phyloP scores from a whole-genome alignment of 495 filamentous ascomycete genomes.

The Pyrenula aspistea region DNA sequence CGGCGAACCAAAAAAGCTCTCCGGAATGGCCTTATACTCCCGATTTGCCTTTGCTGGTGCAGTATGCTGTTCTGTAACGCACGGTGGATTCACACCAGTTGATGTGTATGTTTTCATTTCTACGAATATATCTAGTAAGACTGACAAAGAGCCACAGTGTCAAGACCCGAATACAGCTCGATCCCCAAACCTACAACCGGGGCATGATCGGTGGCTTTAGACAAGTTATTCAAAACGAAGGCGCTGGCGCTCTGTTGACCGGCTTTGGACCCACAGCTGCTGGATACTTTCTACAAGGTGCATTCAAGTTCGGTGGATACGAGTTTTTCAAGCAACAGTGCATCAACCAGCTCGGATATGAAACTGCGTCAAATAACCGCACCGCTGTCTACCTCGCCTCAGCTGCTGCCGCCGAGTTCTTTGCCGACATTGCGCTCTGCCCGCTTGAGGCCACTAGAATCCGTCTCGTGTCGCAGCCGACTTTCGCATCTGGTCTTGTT shows the following conservation, averaged over 20 bases:
- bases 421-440: constrained; percentile 89
- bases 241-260: constrained; percentile 78
- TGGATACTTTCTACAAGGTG: constrained; percentile 91
- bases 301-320: constrained; percentile 92
- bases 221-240: constrained; percentile 73
- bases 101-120: constrained; percentile 71
- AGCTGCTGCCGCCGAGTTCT: constrained; percentile 76
- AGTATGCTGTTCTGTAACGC: constrained; percentile 88
- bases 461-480: constrained; percentile 84
- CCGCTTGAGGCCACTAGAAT: constrained; percentile 91
- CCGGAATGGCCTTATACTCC: constrained; percentile 52
- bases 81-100: constrained; percentile 83
- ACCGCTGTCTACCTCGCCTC: constrained; percentile 84
- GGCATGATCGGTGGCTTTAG: constrained; percentile 80
- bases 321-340: constrained; percentile 92
- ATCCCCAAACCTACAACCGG: constrained; percentile 80
- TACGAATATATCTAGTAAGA: background rate
- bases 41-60: constrained; percentile 89
- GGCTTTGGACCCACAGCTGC: constrained; percentile 79
- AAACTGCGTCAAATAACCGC: constrained; percentile 73
- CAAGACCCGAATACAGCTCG: constrained; percentile 91
- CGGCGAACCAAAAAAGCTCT: constrained; percentile 28
- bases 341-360: constrained; percentile 70
- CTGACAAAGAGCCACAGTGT: constrained; percentile 41
- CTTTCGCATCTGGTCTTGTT: constrained; percentile 70